Base-by-base conservation (phyloP, 1,139 yeast genomes). In the Protomyces inundatus region DNA sequence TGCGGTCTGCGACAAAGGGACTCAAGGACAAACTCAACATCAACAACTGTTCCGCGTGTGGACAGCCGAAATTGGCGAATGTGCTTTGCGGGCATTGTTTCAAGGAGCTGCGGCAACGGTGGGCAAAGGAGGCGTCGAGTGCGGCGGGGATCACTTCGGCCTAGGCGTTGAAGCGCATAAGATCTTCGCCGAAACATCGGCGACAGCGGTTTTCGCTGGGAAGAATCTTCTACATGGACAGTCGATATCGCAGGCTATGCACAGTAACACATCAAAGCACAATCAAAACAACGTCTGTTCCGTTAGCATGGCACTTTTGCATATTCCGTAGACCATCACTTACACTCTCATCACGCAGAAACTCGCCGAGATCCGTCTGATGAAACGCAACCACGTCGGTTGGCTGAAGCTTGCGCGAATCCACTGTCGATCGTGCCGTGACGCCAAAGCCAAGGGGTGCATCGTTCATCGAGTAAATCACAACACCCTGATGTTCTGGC, bases 281-380 rank as follows among this genome's bases (percentile, higher is more conserved):
- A 23, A 23, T 39, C 42, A 42, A 42, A 42, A 42, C 48, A 42
- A 16, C 3, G 48, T 42, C 48, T 42, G 30, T 42, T 23, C 48
- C 14, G 48, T 42, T 42, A 42, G 48, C 9, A 14, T 5, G 4
- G 5, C 10, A 16, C n/a, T n/a, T n/a, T 7, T 14, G 48, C n/a
- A 42, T 1, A 42, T 23, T 23, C 2, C 23, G 2, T 14, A 42
- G 48, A 7, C n/a, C 32, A 14, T n/a, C 7, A 12, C 48, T 14
- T 42, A 42, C 48, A 16, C 48, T 42, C 32, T 93, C 98, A 72
- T 95, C 98, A 82, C 99, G 90, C 74, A 93, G 82, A 73, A 90
- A 93, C 77, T 93, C 99, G 69, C 99, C 99, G 71, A 93, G 90
- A 79, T 93, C 99, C 70, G 96, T 88, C 76, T 93, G 99, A 82